Evolutionary conservation across 75 land plant species (phyloP).

Genomic region (Larix kaempferi): DNA sequence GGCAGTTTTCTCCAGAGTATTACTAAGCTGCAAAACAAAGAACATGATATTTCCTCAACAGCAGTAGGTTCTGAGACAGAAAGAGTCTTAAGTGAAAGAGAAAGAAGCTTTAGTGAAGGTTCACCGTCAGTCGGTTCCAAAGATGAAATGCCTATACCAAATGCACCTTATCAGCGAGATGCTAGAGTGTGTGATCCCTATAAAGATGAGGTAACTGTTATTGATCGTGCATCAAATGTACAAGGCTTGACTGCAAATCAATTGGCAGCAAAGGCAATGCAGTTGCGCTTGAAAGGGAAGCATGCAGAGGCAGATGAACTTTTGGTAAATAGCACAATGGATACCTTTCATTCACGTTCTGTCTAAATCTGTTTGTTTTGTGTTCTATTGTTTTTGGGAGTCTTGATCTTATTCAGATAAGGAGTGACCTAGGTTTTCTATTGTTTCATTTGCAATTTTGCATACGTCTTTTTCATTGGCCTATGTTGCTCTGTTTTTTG

Average conservation of each 20-base stretch:
- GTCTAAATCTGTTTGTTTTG: no score
- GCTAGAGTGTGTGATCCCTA: not conserved
- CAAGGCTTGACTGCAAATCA: constrained; percentile 71
- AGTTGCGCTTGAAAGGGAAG: constrained; percentile 80
- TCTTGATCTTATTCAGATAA: no score
- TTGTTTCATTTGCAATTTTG: not conserved
- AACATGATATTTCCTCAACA: constrained; percentile 7
- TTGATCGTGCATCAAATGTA: not conserved
- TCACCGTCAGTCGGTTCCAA: not conserved
- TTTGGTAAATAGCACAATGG: constrained; percentile 36
- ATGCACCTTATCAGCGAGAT: not conserved
- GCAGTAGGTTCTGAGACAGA: constrained; percentile 1
- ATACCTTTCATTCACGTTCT: not conserved
- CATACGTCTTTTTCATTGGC: not conserved
- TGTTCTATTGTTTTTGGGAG: no score
- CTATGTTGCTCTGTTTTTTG: no score
- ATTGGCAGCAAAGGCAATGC: constrained; percentile 86
- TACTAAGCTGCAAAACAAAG: constrained; percentile 11
- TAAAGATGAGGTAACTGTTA: not conserved
- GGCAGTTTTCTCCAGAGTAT: constrained; percentile 61
- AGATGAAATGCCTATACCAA: not conserved
- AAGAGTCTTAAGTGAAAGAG: not conserved
- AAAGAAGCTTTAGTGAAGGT: not conserved
- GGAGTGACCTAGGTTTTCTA: not conserved
- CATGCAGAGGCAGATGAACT: constrained; percentile 86